A percentile compares a stretch with the other conserved stretches of the same genome.
These are phyloP conservation scores for Phytophthora hibernalis DNA, from an alignment of 352 stramenopile genomes.

Conservation along the genomic window DNA sequence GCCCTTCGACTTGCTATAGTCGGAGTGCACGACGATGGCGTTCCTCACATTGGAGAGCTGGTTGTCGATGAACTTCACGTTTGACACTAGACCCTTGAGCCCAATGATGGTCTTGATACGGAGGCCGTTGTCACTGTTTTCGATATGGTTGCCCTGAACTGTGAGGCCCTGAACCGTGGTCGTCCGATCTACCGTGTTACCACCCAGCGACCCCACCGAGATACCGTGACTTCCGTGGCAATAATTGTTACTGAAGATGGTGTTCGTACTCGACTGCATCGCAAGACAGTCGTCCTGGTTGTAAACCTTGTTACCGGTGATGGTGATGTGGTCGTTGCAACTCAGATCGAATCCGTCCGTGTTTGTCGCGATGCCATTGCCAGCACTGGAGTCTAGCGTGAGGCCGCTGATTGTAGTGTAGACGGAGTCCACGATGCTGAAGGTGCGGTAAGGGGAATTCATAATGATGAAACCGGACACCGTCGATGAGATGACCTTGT, in stretches of 20 bases:
- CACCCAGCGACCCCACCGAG: conserved; percentile 45
- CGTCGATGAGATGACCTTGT: conserved; percentile 31
- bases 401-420: conserved; percentile 29
- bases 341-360: conserved; percentile 39
- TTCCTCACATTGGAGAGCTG: background rate
- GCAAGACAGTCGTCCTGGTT: conserved; percentile 15
- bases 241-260: conserved; percentile 23
- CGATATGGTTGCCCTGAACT: conserved; percentile 24
- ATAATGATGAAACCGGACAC: conserved; percentile 44
- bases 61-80: conserved; percentile 27
- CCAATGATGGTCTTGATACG: conserved; percentile 34
- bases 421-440: conserved; percentile 37
- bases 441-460: conserved; percentile 37
- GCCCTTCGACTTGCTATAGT: conserved; percentile 46
- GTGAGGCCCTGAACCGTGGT: conserved; percentile 38
- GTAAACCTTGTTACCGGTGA: conserved; percentile 42
- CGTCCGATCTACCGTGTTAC: conserved; percentile 24
- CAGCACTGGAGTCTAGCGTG: conserved; percentile 18
- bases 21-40: conserved; percentile 28
- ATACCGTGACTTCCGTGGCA: conserved; percentile 38
- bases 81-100: conserved; percentile 18
- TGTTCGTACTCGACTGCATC: conserved; percentile 7
- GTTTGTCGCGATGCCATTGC: background rate
- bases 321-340: conserved; percentile 38
- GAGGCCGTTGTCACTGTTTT: conserved; percentile 38